Evolutionary conservation across 2,329 filamentous ascomycete genomes (phyloP).

Genomic region (Calonectria henricotiae): DNA sequence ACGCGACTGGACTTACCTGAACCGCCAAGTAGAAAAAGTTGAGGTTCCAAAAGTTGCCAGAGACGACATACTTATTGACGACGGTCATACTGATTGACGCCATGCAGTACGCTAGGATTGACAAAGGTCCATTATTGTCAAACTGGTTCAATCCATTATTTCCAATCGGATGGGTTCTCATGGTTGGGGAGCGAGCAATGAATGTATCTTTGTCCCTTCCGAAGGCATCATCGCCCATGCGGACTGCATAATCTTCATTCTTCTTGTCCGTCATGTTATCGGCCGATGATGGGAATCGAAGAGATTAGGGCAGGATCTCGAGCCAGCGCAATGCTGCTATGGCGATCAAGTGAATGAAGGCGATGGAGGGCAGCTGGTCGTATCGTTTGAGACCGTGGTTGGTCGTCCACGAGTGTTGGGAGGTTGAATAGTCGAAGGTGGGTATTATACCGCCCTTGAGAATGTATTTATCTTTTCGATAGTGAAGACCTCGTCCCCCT

Average conservation of each 20-base stretch:
- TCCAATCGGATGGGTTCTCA: constrained; percentile 43
- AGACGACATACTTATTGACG: constrained; percentile 99
- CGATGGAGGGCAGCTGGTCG: neutral
- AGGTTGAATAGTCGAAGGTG: neutral
- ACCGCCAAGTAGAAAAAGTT: constrained; percentile 95
- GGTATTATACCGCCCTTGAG: too few relatives aligned
- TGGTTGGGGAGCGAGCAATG: constrained; percentile 54
- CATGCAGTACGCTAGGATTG: constrained; percentile 91
- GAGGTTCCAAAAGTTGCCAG: constrained; percentile 91
- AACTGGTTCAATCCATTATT: constrained; percentile 60
- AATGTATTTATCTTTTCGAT: constrained; percentile 8
- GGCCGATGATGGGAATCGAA: constrained; percentile 52
- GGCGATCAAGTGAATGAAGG: neutral
- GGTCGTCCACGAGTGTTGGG: neutral
- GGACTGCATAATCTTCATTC: constrained; percentile 84
- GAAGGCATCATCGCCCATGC: constrained; percentile 75
- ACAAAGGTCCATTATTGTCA: constrained; percentile 83
- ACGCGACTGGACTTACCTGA: constrained; percentile 76
- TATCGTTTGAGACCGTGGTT: neutral
- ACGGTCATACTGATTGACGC: constrained; percentile 99
- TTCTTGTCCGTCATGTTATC: constrained; percentile 86
- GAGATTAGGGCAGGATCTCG: constrained; percentile 19
- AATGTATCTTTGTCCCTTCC: constrained; percentile 71
- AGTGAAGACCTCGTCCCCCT: constrained; percentile 23
- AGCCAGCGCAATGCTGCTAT: neutral